Evolutionary conservation across 805 yeast species (phyloP), one percentile per base, ranked within the genome.

Genomic region (Schizosaccharomyces octosporus): DNA sequence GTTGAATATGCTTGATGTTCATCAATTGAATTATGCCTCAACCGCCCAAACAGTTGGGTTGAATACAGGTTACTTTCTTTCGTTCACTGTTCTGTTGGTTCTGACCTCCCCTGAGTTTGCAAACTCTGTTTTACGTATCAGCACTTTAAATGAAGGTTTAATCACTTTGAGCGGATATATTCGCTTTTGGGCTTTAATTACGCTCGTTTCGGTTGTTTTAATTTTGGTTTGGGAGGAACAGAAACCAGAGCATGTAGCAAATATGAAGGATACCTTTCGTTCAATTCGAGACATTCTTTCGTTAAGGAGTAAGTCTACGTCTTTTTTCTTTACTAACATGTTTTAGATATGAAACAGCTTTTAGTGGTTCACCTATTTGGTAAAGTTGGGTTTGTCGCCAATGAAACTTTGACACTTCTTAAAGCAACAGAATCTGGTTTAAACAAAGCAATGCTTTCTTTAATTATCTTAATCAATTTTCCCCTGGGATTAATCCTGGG

Each of bases 31-130:
- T 19, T 93, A 81, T 73, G 97, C 98, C 0, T 86, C 95, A 4
- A 93, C 98, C 0, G 98, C 98, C 0, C 98, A 93, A 72, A 93
- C 98, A 0, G 81, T 93, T 58, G 98, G 98, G 0, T 77, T 93
- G 64, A 93, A 93, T 72, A 78, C 90, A 2, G 98, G 98, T 27
- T 93, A 90, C 69, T 93, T 93, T 69, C 72, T 85, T 63, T 83
- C 94, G 6, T 93, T 93, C 70, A 93, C 98, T 0, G 85, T 93
- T 2, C 93, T 90, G 65, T 72, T 93, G 62, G 93, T 97, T 0
- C 78, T 93, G 67, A 88, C 86, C 68, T 88, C 97, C 0, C 85
- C 89, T 2, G 95, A 88, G 66, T 90, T 93, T 69, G 90, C 95
- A 59, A 89, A 93, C 71, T 84, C 81, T 68, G 90, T 87, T 70